Evolutionary conservation across 139 green algal species (phyloP), one percentile per base, ranked within the genome.

Genomic region (Pseudopediastrum boryanum): DNA sequence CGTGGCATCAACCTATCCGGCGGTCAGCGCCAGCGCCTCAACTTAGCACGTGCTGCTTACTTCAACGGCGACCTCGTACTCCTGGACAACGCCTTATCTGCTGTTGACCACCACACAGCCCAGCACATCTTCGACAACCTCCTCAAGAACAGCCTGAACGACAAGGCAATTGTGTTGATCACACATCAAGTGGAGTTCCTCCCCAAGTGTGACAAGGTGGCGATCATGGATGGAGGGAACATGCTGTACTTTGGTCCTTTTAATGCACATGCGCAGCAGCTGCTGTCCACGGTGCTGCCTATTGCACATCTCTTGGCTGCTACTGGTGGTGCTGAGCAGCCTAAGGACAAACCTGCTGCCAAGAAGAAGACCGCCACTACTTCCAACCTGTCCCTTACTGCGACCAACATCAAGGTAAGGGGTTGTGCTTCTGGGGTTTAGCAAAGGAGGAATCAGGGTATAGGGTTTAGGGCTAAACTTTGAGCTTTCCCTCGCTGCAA

Each of bases 231-330:
- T 50, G 69, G 70, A 6, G 80, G 84, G 36, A 68, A 73, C 48
- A 61, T 67, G 36, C 50, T 76, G 39, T 90, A 90, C 79, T 90
- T 90, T 75, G 85, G 85, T 42, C 82, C 78, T 75, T 90, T 75
- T 72, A 84, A 79, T 61, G 31, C 36, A 1, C 59, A 59, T 10
- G 83, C 83, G n/a, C 71, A 74, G 33, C 4, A 79, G 46, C 65
- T 84, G 50, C 83, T 87, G 66, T 82, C 73, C 74, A 74, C 72
- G 73, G 75, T 83, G 44, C 83, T 87, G 23, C 83, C 83, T 51
- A 71, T 69, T 62, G 66, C 58, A 23, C 83, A 87, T 67, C 67
- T 87, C 67, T 73, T 87, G 59, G 78, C 82, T 42, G 73, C 83
- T 36, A 67, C 78, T 4, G 83, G 83, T 51, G 64, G 66, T 43